phyloP scores from a whole-genome alignment of 1,284 basidiomycete species.

The Bondarzewia mesenterica region DNA sequence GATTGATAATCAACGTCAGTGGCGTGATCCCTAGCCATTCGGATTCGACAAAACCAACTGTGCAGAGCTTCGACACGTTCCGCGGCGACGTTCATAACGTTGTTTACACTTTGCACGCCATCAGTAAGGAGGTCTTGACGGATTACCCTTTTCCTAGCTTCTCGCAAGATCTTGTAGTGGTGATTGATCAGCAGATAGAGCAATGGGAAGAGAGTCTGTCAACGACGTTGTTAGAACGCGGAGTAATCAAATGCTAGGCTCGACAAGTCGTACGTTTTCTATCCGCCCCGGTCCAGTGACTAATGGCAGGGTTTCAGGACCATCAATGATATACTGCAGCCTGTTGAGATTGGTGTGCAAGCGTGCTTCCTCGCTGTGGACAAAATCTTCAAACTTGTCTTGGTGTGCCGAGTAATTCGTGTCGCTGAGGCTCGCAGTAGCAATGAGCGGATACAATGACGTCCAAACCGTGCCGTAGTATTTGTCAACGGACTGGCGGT shows the following conservation, averaged over 20 bases:
- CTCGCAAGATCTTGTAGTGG: conserved; percentile 16
- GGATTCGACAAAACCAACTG: background rate
- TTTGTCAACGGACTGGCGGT: conserved; percentile 11
- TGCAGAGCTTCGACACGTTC: conserved; percentile 6
- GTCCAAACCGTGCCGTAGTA: conserved; percentile 15
- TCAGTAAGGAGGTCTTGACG: conserved; percentile 10
- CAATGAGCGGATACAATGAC: conserved; percentile 6
- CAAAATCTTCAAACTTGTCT: conserved; percentile 18
- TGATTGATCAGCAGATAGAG: conserved; percentile 18
- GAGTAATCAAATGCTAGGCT: background rate
- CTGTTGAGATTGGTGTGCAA: conserved; percentile 14
- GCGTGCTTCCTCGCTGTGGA: conserved; percentile 17
- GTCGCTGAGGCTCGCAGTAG: conserved; percentile 8
- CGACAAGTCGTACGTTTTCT: conserved; percentile 16
- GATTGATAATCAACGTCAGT: too few relatives aligned
- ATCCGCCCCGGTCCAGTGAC: conserved; percentile 16
- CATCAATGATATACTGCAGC: conserved; percentile 18
- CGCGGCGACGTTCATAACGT: conserved; percentile 1
- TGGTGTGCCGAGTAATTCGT: conserved; percentile 13
- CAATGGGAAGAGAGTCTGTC: conserved; percentile 14
- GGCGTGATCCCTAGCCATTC: too few relatives aligned
- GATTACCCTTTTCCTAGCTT: conserved; percentile 12
- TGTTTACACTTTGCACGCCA: conserved; percentile 3
- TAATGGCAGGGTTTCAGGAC: conserved; percentile 14
- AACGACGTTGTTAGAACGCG: background rate